These are phyloP conservation scores for Plasmodium gaboni DNA, from an alignment of 169 alveolate species.

Conservation along the genomic window DNA sequence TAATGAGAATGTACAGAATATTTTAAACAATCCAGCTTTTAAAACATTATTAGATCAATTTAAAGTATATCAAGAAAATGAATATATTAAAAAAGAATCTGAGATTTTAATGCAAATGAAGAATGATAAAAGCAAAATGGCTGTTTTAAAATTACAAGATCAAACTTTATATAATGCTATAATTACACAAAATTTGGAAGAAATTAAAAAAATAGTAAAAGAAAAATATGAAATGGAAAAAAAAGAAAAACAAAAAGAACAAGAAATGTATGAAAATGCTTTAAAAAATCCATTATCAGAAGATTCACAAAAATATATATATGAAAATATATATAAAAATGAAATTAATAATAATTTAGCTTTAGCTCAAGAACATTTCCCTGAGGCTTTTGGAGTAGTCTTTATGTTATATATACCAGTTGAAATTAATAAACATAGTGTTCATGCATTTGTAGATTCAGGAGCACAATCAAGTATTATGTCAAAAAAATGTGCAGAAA, in stretches of 20 bases:
- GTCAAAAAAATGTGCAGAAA: slow-evolving; percentile 92
- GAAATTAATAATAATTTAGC: slow-evolving; percentile 90
- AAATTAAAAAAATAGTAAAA: slow-evolving; percentile 49
- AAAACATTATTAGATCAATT: slow-evolving; percentile 45
- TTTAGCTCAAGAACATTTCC: slow-evolving; percentile 87
- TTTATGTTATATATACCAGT: slow-evolving; percentile 94
- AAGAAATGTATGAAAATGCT: slow-evolving; percentile 77
- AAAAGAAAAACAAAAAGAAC: slow-evolving; percentile 76
- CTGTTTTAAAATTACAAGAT: slow-evolving; percentile 49
- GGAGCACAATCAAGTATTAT: slow-evolving; percentile 96
- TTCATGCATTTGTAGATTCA: slow-evolving; percentile 96
- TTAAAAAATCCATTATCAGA: slow-evolving; percentile 88
- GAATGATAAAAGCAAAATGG: slow-evolving; percentile 43
- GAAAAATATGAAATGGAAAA: slow-evolving; percentile 62
- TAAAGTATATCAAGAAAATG: slow-evolving; percentile 48
- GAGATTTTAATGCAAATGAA: slow-evolving; percentile 42
- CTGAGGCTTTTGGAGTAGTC: slow-evolving; percentile 86
- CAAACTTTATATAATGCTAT: slow-evolving; percentile 54
- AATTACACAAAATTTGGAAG: slow-evolving; percentile 37
- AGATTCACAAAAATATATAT: slow-evolving; percentile 92
- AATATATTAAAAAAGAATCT: slow-evolving; percentile 55
- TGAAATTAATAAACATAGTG: slow-evolving; percentile 91
- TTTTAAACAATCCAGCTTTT: slow-evolving; percentile 12
- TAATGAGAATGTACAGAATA: not conserved
- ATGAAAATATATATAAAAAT: slow-evolving; percentile 88